A percentile compares a stretch with the other conserved stretches of the same genome.
Conservation (phyloP, 1,139 yeast species). For the Zygoascus sp. region DNA sequence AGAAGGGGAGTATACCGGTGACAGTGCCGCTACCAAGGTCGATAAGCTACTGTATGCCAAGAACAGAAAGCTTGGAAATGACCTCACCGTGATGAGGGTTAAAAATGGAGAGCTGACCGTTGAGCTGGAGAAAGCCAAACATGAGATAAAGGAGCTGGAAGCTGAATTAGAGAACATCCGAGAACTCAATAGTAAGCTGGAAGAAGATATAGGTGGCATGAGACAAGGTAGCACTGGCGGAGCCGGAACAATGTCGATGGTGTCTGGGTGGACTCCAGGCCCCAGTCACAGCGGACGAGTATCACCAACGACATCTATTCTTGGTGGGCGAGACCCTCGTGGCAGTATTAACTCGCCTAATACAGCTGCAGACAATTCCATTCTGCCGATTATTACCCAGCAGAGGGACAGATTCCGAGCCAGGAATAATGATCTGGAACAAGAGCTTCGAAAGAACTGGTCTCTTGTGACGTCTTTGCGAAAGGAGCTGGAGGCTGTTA, state of each 20-base stretch:
- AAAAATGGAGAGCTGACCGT: constrained; percentile 43
- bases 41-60: constrained; percentile 49
- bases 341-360: constrained; percentile 23
- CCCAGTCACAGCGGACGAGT: constrained; percentile 31
- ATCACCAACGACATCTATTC: constrained; percentile 37
- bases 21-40: constrained; percentile 26
- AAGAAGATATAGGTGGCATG: constrained; percentile 52
- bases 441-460: constrained; percentile 62
- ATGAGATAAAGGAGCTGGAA: constrained; percentile 40
- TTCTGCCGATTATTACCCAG: constrained; percentile 84
- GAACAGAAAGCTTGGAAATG: constrained; percentile 58
- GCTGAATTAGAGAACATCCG: constrained; percentile 38
- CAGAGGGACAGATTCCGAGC: constrained; percentile 90
- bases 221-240: constrained; percentile 41
- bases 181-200: constrained; percentile 56
- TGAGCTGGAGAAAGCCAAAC: constrained; percentile 43
- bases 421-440: constrained; percentile 77
- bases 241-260: constrained; percentile 43
- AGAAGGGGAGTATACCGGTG: constrained; percentile 13
- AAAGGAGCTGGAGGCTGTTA: constrained; percentile 58
- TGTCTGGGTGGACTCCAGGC: constrained; percentile 36
- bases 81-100: constrained; percentile 54
- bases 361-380: constrained; percentile 40
- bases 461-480: constrained; percentile 54
- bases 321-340: constrained; percentile 23